phyloP scores from a whole-genome alignment of 1,139 yeast genomes.

The Hyphopichia wangnamkhiaoensis region DNA sequence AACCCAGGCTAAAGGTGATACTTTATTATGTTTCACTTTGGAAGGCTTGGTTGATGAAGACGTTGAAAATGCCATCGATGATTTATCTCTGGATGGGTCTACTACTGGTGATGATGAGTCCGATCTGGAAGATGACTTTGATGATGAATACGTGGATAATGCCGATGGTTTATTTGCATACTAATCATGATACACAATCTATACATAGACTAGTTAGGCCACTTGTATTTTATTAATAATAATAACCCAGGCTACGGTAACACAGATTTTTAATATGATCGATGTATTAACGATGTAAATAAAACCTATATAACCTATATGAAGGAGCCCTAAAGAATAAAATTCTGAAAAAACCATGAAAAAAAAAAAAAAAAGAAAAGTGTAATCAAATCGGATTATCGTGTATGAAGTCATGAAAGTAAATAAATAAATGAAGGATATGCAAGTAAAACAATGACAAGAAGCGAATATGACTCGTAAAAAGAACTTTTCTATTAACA shows the following conservation, averaged over 20 bases:
- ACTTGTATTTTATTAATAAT: no score
- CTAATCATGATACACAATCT: constrained; percentile 12
- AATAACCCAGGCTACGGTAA: no score
- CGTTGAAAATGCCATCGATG: constrained; percentile 18
- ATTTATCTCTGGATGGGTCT: constrained; percentile 14
- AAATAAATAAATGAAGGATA: not conserved
- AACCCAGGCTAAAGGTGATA: constrained; percentile 79
- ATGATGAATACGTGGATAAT: constrained; percentile 50
- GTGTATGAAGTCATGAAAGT: no score
- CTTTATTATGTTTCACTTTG: constrained; percentile 64
- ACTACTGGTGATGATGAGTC: constrained; percentile 22
- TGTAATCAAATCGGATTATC: no score
- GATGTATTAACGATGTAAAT: not conserved
- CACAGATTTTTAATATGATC: not conserved
- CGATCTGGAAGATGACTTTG: constrained; percentile 29
- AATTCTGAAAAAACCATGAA: no score
- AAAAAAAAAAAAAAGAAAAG: no score
- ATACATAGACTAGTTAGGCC: no score
- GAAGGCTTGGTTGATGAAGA: constrained; percentile 47
- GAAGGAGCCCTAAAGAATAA: no score
- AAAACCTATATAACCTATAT: no score
- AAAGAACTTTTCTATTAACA: not conserved
- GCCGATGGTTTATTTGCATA: constrained; percentile 47
- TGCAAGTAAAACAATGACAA: not conserved
- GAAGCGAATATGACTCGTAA: not conserved